A percentile compares a stretch with the other conserved stretches of the same genome.
phyloP scores from a whole-genome alignment of 345 rosid genomes.

The Anacardium occidentale region DNA sequence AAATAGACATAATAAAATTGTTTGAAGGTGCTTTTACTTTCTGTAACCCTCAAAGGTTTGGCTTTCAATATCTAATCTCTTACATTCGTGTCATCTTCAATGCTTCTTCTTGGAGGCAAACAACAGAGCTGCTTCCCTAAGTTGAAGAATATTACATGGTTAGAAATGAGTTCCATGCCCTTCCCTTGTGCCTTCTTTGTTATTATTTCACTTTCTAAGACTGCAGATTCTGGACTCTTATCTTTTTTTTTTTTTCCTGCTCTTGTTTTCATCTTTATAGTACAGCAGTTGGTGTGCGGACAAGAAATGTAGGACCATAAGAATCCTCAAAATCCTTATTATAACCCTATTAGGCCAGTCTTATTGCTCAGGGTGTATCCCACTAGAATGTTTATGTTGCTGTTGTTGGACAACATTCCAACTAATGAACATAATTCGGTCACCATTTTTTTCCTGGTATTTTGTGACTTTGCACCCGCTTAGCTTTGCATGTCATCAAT shows the following conservation, averaged over 20 bases:
- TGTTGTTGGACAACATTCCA: neutral
- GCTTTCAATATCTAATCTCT: too few relatives aligned
- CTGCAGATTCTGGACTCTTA: neutral
- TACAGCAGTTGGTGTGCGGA: neutral
- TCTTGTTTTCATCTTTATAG: neutral
- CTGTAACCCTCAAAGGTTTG: too few relatives aligned
- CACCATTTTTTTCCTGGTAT: neutral
- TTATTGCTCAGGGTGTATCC: neutral
- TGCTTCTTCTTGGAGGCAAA: too few relatives aligned
- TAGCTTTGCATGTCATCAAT: constrained; percentile 1
- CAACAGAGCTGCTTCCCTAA: too few relatives aligned
- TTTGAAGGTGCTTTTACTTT: neutral
- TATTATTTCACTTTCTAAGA: neutral
- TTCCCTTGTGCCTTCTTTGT: neutral
- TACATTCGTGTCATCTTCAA: too few relatives aligned
- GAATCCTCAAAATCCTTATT: neutral
- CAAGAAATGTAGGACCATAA: too few relatives aligned
- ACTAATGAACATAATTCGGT: too few relatives aligned
- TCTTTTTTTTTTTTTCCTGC: neutral
- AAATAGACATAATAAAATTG: neutral
- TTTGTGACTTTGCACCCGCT: neutral
- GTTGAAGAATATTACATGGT: neutral
- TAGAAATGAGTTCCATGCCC: neutral
- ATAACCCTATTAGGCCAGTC: neutral
- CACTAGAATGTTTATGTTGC: neutral